phyloP scores from a whole-genome alignment of 2,329 filamentous ascomycete species.

The Monascus ruber region DNA sequence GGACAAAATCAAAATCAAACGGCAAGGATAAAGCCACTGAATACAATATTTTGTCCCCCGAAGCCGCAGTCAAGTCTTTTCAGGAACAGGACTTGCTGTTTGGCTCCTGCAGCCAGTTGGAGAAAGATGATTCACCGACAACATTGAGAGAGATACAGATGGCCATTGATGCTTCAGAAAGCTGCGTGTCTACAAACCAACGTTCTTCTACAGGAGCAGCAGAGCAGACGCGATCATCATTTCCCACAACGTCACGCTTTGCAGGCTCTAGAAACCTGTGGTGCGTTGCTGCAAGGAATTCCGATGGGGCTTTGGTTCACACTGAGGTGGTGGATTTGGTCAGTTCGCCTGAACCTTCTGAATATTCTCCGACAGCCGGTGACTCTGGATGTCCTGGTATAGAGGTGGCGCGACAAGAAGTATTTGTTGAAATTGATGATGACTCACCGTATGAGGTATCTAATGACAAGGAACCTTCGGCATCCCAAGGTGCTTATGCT shows the following conservation, averaged over 20 bases:
- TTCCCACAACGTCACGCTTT: constrained; percentile 13
- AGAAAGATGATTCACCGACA: constrained; percentile 58
- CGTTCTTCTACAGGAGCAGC: neutral
- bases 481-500: neutral
- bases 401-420: constrained; percentile 3
- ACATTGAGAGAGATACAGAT: constrained; percentile 29
- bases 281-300: constrained; percentile 58
- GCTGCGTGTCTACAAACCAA: constrained; percentile 4
- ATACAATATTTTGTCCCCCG: constrained; percentile 57
- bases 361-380: constrained; percentile 2
- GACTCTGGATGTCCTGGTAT: constrained; percentile 3
- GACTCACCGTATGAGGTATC: neutral
- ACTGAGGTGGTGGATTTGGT: constrained; percentile 51
- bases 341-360: constrained; percentile 23
- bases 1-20: constrained; percentile 10
- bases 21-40: constrained; percentile 19
- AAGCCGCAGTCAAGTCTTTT: constrained; percentile 54
- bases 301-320: constrained; percentile 52
- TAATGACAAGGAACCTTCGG: neutral
- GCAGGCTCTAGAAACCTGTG: constrained; percentile 45
- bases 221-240: constrained; percentile 1
- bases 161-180: constrained; percentile 21
- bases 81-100: constrained; percentile 67
- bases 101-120: constrained; percentile 75
- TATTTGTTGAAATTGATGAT: constrained; percentile 10